These are phyloP conservation scores for Boletus subluridellus DNA, from an alignment of 1,284 basidiomycete genomes.

Conservation along the genomic window DNA sequence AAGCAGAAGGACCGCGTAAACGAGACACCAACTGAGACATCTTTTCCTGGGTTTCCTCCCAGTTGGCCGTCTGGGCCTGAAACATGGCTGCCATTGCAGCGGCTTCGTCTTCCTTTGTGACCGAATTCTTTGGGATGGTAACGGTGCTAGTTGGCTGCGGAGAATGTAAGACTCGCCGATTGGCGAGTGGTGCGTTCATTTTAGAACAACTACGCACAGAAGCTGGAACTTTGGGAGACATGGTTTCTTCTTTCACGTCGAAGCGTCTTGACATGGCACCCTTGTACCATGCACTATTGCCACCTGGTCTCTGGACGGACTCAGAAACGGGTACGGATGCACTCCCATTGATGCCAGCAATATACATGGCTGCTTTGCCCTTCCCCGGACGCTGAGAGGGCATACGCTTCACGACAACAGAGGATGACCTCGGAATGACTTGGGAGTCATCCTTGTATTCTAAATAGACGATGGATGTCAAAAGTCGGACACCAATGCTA, in stretches of 20 bases:
- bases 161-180: conserved; percentile 24
- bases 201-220: conserved; percentile 30
- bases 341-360: conserved; percentile 54
- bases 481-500: not conserved
- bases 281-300: conserved; percentile 51
- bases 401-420: conserved; percentile 88
- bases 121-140: conserved; percentile 37
- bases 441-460: conserved; percentile 92
- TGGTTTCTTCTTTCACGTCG: conserved; percentile 73
- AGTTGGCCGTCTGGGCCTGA: conserved; percentile 84
- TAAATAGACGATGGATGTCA: conserved; percentile 33
- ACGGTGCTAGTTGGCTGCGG: conserved; percentile 27
- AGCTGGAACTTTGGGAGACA: conserved; percentile 32
- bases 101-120: conserved; percentile 70
- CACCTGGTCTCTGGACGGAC: conserved; percentile 38
- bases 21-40: conserved; percentile 90
- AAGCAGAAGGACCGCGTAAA: conserved; percentile 48
- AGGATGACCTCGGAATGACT: conserved; percentile 91
- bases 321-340: conserved; percentile 47
- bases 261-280: conserved; percentile 87
- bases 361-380: conserved; percentile 88
- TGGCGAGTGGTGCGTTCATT: conserved; percentile 9
- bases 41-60: conserved; percentile 95
- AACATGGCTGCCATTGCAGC: conserved; percentile 96
- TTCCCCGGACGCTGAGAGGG: conserved; percentile 85